Evolutionary conservation across 495 filamentous ascomycete species (phyloP), one percentile per base, ranked within the genome.

Genomic region (Tuber brumale): DNA sequence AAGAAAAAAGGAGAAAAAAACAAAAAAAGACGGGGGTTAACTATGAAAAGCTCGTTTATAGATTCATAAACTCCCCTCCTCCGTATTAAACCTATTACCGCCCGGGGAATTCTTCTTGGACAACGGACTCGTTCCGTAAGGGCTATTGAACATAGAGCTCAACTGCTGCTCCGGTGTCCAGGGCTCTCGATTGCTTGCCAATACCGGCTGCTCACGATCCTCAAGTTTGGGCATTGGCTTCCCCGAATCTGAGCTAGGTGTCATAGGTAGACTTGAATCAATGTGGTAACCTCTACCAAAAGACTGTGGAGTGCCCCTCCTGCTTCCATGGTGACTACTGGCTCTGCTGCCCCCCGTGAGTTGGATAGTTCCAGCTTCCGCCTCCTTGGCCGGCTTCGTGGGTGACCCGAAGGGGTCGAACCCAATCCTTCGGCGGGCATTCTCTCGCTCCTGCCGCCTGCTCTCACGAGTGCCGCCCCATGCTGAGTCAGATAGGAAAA

Each of bases 401-500:
- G 76, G 73, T 18, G 76, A 79, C 42, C 79, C 77, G 46, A 83
- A 95, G 0, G 93, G 93, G 83, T 95, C 95, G 86, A 97, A 98
- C 2, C 95, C 95, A n/a, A 98, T 92, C 46, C 90, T 87, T 76
- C 88, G 85, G 69, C 91, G 86, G 39, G 95, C 92, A 78, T 94
- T 91, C 16, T 88, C 86, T 70, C 94, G 86, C n/a, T 92, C 85
- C 14, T 87, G 87, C 76, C 89, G 90, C 43, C 93, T 91, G 23
- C 89, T 88, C 72, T 94, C 90, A 14, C 89, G 89, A 75, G 92
- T 89, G 44, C 89, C 86, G 0, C 91, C 93, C 31, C 92, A 90
- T 76, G 90, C 93, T 8, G 91, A 92, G 69, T 89, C 89, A 0
- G 90, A 92, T 48, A 99, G 88, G 86, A 98, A 99, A 86, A 98